These are phyloP conservation scores for Linnemannia hyalina DNA, from an alignment of 192 early-diverging fungal genomes.

Conservation along the genomic window DNA sequence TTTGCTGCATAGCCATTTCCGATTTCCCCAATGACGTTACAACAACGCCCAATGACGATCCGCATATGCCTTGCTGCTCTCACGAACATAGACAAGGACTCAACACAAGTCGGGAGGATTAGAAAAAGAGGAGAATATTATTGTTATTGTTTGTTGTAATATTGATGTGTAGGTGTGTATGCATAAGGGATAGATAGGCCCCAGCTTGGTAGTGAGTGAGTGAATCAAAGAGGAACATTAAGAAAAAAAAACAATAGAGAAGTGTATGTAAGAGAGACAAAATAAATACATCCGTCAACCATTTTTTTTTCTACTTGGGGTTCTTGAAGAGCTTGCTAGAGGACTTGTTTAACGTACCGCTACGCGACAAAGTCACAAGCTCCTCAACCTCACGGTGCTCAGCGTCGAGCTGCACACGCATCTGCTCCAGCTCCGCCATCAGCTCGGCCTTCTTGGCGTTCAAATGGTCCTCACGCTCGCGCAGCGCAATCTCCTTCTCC, in stretches of 20 bases:
- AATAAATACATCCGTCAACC: background rate
- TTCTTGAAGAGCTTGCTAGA: constrained; percentile 51
- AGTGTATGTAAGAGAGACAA: background rate
- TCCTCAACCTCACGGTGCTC: constrained; percentile 47
- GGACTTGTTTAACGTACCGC: constrained; percentile 33
- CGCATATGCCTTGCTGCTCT: background rate
- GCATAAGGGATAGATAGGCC: background rate
- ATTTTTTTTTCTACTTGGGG: background rate
- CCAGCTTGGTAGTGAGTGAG: background rate
- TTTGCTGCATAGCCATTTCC: background rate
- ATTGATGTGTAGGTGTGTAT: background rate
- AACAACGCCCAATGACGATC: background rate
- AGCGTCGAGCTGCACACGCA: constrained; percentile 33
- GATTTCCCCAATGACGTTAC: background rate
- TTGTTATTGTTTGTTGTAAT: background rate
- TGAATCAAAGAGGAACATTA: background rate
- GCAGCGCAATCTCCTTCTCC: constrained; percentile 61
- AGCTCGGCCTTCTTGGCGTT: constrained; percentile 44
- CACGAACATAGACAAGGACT: background rate
- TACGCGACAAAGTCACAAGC: constrained; percentile 30
- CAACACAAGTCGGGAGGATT: background rate
- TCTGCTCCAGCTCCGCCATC: constrained; percentile 39
- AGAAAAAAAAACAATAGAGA: background rate
- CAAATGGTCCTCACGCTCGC: constrained; percentile 61
- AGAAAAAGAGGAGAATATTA: background rate